These are phyloP conservation scores for Colletotrichum sp. DNA, from an alignment of 2,329 filamentous ascomycete genomes.

Conservation along the genomic window DNA sequence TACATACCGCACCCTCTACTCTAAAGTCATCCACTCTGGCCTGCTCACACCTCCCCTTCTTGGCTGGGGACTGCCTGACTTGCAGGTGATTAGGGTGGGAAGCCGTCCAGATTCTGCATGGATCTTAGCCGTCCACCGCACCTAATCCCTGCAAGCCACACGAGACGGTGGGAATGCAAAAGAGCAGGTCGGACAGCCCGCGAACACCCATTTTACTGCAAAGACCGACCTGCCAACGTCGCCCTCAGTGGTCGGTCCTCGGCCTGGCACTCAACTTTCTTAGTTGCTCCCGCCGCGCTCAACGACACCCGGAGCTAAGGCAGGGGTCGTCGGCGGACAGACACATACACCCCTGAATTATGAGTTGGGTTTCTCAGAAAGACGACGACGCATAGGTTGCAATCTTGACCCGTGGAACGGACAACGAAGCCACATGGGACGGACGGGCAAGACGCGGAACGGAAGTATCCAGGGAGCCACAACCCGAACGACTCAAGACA, in stretches of 20 bases:
- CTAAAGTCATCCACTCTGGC: slow-evolving; percentile 12
- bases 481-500: neutral
- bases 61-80: slow-evolving; percentile 22
- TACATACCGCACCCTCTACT: slow-evolving; percentile 18
- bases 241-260: neutral
- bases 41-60: slow-evolving; percentile 3
- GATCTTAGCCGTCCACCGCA: slow-evolving; percentile 12
- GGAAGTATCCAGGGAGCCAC: neutral
- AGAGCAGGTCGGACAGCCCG: slow-evolving; percentile 5
- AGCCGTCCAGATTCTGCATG: slow-evolving; percentile 22
- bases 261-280: slow-evolving; percentile 9
- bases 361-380: neutral
- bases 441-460: neutral
- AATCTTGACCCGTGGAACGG: neutral
- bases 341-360: slow-evolving; percentile 8
- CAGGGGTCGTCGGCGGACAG: slow-evolving; percentile 11
- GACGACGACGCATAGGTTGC: neutral
- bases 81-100: slow-evolving; percentile 22
- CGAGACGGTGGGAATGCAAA: slow-evolving; percentile 15
- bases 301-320: slow-evolving; percentile 16
- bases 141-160: slow-evolving; percentile 21
- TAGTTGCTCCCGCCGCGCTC: neutral
- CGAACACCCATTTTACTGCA: neutral
- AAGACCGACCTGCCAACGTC: neutral
- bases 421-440: neutral